Evolutionary conservation across 352 stramenopile species (phyloP).

Genomic region (Discostella stelligera): DNA sequence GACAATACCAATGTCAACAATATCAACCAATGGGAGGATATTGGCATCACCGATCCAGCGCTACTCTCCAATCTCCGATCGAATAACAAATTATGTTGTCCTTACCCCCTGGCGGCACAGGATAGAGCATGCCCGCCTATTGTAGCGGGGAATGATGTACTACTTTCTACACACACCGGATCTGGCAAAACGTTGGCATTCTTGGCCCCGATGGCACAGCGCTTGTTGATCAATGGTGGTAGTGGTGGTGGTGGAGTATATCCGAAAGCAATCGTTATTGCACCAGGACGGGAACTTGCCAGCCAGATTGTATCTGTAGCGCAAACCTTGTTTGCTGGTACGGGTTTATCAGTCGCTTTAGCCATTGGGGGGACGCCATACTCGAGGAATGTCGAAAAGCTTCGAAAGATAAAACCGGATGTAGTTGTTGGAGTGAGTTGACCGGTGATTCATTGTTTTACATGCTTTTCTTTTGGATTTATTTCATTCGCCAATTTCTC

Average conservation of each 20-base stretch:
- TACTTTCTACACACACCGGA: slow-evolving; percentile 78
- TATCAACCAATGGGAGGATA: slow-evolving; percentile 52
- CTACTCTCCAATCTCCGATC: slow-evolving; percentile 63
- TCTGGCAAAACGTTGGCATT: slow-evolving; percentile 78
- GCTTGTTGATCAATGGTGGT: slow-evolving; percentile 49
- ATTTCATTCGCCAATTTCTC: background rate
- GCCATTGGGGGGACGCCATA: slow-evolving; percentile 77
- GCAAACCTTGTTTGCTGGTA: slow-evolving; percentile 58
- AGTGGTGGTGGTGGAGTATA: slow-evolving; percentile 11
- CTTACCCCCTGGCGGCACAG: slow-evolving; percentile 64
- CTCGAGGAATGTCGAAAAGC: slow-evolving; percentile 64
- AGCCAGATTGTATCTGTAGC: slow-evolving; percentile 77
- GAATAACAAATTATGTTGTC: slow-evolving; percentile 49
- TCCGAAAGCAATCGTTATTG: slow-evolving; percentile 64
- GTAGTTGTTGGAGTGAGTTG: slow-evolving; percentile 63
- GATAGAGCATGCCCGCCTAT: slow-evolving; percentile 64
- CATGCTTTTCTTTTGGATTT: background rate
- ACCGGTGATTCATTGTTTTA: background rate
- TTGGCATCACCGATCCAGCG: slow-evolving; percentile 61
- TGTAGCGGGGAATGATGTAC: slow-evolving; percentile 57
- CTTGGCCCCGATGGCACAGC: slow-evolving; percentile 64
- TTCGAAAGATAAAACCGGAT: slow-evolving; percentile 72
- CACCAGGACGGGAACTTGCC: slow-evolving; percentile 73
- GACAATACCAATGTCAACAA: background rate
- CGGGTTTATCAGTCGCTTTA: slow-evolving; percentile 54